A percentile compares a stretch with the other conserved stretches of the same genome.
phyloP scores from a whole-genome alignment of 2,329 filamentous ascomycete species.

The Colletotrichum scovillei region DNA sequence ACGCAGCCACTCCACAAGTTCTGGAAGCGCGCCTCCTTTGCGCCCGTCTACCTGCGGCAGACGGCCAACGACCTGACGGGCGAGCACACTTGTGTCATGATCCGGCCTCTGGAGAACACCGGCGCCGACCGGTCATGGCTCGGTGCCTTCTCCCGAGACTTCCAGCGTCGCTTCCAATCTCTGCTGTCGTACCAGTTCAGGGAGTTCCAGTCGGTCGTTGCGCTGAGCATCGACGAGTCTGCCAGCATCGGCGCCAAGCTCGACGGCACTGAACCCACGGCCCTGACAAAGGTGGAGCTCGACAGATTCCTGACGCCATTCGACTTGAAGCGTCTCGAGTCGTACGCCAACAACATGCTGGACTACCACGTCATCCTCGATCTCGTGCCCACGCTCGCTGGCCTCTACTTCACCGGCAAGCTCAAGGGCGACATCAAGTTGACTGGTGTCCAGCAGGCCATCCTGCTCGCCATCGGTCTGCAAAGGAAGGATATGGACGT shows the following conservation, averaged over 20 bases:
- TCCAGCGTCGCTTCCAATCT: conserved; percentile 91
- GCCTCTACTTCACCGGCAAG: conserved; percentile 85
- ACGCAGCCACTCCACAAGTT: conserved; percentile 92
- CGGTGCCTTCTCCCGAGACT: conserved; percentile 90
- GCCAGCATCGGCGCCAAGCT: conserved; percentile 78
- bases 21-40: conserved; percentile 91
- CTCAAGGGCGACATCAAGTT: conserved; percentile 76
- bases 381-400: conserved; percentile 84
- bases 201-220: conserved; percentile 79
- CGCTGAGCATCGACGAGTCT: conserved; percentile 89
- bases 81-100: conserved; percentile 98
- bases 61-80: conserved; percentile 96
- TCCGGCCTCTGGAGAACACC: conserved; percentile 77
- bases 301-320: conserved; percentile 87
- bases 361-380: conserved; percentile 98
- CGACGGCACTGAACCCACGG: conserved; percentile 60
- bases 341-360: conserved; percentile 95
- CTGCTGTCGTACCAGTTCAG: conserved; percentile 95
- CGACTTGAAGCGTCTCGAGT: conserved; percentile 93
- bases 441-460: conserved; percentile 84
- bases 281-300: conserved; percentile 79
- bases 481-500: conserved; percentile 89
- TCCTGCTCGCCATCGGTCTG: conserved; percentile 89
- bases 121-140: conserved; percentile 86
- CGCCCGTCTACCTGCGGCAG: conserved; percentile 92